A percentile compares a stretch with the other conserved stretches of the same genome.
Conservation (phyloP, 805 yeast species). For the Metschnikowia rubicola region DNA sequence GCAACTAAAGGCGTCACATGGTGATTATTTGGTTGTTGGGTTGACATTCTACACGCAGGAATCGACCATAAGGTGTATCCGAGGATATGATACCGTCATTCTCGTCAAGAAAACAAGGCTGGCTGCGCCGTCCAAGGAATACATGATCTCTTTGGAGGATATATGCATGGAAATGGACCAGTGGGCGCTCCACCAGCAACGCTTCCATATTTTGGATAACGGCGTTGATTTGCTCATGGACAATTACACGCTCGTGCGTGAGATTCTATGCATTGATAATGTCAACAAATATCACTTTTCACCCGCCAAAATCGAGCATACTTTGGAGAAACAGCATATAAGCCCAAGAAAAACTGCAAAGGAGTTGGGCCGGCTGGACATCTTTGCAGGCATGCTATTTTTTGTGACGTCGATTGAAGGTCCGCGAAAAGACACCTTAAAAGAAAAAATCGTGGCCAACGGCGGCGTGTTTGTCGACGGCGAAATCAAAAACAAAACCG, state of each 20-base stretch:
- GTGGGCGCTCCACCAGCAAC: conserved; percentile 38
- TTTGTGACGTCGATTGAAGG: conserved; percentile 37
- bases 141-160: conserved; percentile 26
- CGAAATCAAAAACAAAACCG: conserved; percentile 31
- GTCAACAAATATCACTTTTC: not conserved
- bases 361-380: conserved; percentile 3
- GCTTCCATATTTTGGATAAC: conserved; percentile 21
- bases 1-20: conserved; percentile 27
- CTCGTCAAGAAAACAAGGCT: conserved; percentile 23
- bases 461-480: conserved; percentile 42
- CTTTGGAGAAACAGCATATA: not conserved
- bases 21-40: conserved; percentile 45
- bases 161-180: conserved; percentile 39
- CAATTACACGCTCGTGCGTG: conserved; percentile 8
- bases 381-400: conserved; percentile 24
- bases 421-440: conserved; percentile 29
- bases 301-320: not conserved
- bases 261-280: not conserved
- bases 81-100: conserved; percentile 57
- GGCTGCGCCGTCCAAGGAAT: conserved; percentile 16
- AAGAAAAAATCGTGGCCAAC: conserved; percentile 32
- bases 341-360: conserved; percentile 3
- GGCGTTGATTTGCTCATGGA: conserved; percentile 21
- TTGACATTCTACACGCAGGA: conserved; percentile 27
- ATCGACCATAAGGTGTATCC: conserved; percentile 43